Percentiles rank a stretch among this genome's conserved stretches.
Conservation (phyloP, 495 filamentous ascomycete genomes). For the Talaromyces borbonicus region DNA sequence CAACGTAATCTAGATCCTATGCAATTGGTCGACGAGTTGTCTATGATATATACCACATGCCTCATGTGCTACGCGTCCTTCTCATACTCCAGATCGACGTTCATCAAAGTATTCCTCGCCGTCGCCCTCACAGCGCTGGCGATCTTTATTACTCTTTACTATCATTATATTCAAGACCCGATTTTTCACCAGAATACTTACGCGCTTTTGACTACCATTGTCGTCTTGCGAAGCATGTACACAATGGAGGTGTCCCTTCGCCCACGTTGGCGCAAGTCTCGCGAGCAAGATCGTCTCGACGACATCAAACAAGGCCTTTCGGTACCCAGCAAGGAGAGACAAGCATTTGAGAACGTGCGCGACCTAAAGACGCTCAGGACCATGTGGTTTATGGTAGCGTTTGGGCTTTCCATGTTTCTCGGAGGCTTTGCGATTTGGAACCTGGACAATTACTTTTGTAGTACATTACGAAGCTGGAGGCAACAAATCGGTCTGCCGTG, state of each 20-base stretch:
- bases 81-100: slow-evolving; percentile 52
- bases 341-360: slow-evolving; percentile 42
- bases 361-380: slow-evolving; percentile 50
- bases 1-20: slow-evolving; percentile 62
- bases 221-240: slow-evolving; percentile 75
- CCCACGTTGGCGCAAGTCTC: slow-evolving; percentile 38
- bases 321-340: slow-evolving; percentile 30
- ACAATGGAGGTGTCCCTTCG: slow-evolving; percentile 80
- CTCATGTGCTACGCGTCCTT: slow-evolving; percentile 88
- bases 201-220: slow-evolving; percentile 63
- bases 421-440: slow-evolving; percentile 82
- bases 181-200: slow-evolving; percentile 88
- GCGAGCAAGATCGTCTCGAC: slow-evolving; percentile 33
- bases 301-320: slow-evolving; percentile 30
- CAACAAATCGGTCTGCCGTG: slow-evolving; percentile 72
- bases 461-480: slow-evolving; percentile 58
- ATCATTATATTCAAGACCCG: slow-evolving; percentile 88
- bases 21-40: slow-evolving; percentile 93
- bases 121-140: slow-evolving; percentile 51
- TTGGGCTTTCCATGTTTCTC: slow-evolving; percentile 66
- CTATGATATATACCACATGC: slow-evolving; percentile 96
- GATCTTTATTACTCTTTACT: slow-evolving; percentile 80
- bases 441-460: slow-evolving; percentile 76
- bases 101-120: slow-evolving; percentile 49
- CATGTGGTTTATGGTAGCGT: slow-evolving; percentile 69